These are phyloP conservation scores for Skeletonema tropicum DNA, from an alignment of 108 stramenopile species.

Conservation along the genomic window DNA sequence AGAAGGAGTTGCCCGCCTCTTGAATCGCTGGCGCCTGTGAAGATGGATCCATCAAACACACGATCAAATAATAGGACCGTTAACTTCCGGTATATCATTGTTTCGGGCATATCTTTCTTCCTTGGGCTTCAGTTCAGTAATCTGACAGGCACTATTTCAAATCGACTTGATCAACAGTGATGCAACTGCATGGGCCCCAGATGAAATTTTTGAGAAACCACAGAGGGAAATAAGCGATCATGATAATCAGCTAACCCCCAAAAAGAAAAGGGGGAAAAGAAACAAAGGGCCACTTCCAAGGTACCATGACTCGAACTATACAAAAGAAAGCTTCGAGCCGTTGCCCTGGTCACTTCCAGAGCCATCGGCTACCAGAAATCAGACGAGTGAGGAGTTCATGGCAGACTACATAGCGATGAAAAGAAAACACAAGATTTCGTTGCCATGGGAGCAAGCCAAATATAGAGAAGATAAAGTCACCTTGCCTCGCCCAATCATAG, in stretches of 20 bases:
- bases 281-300: neutral
- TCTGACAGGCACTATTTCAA: constrained; percentile 6
- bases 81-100: neutral
- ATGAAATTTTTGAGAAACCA: neutral
- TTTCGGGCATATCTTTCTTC: constrained; percentile 21
- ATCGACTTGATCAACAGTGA: neutral
- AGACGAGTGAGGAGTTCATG: constrained; percentile 47
- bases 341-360: constrained; percentile 48
- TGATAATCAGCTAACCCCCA: too few species aligned
- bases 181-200: constrained; percentile 17
- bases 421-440: constrained; percentile 8
- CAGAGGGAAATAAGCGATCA: too few species aligned
- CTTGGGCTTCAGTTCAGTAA: constrained; percentile 26
- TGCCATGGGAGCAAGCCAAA: constrained; percentile 41
- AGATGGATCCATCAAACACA: neutral
- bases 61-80: neutral
- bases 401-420: constrained; percentile 35
- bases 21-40: too few species aligned
- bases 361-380: constrained; percentile 10
- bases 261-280: neutral
- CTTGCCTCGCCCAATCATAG: constrained; percentile 41
- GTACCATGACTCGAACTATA: neutral
- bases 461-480: constrained; percentile 19
- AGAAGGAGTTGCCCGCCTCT: too few species aligned
- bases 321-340: constrained; percentile 18